These are phyloP conservation scores for Piloderma croceum DNA, from an alignment of 768 basidiomycete species.

Conservation along the genomic window DNA sequence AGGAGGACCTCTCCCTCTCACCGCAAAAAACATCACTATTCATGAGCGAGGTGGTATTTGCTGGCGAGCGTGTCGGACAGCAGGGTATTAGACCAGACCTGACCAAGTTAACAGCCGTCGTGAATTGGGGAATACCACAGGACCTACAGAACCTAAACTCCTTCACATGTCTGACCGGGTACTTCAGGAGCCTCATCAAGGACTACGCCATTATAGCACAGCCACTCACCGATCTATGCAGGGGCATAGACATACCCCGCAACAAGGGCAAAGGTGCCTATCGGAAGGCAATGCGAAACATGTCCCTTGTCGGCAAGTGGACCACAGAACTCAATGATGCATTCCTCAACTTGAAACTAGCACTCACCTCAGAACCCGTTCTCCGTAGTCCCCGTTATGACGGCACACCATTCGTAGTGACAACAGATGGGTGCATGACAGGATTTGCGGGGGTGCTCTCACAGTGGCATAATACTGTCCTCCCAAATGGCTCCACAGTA, in stretches of 20 bases:
- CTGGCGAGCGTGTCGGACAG: constrained; percentile 1
- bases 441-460: constrained; percentile 29
- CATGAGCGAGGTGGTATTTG: constrained; percentile 1
- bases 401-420: constrained; percentile 31
- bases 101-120: constrained; percentile 4
- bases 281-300: constrained; percentile 16
- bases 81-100: constrained; percentile 5
- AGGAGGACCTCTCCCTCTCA: constrained; percentile 23
- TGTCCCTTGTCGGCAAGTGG: constrained; percentile 15
- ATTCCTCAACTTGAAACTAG: constrained; percentile 26
- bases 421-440: constrained; percentile 27
- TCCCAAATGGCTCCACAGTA: constrained; percentile 16
- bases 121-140: constrained; percentile 2
- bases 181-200: constrained; percentile 30
- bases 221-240: constrained; percentile 27
- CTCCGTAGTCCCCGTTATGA: constrained; percentile 27
- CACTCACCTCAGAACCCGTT: constrained; percentile 28
- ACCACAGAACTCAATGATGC: constrained; percentile 16
- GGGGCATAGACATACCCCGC: constrained; percentile 15
- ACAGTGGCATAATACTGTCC: constrained; percentile 16
- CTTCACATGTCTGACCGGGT: constrained; percentile 27
- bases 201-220: constrained; percentile 28
- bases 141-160: constrained; percentile 13
- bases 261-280: constrained; percentile 20
- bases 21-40: constrained; percentile 9